Evolutionary conservation across 371 early-diverging fungal species (phyloP).

Genomic region (Mucor racemosus): DNA sequence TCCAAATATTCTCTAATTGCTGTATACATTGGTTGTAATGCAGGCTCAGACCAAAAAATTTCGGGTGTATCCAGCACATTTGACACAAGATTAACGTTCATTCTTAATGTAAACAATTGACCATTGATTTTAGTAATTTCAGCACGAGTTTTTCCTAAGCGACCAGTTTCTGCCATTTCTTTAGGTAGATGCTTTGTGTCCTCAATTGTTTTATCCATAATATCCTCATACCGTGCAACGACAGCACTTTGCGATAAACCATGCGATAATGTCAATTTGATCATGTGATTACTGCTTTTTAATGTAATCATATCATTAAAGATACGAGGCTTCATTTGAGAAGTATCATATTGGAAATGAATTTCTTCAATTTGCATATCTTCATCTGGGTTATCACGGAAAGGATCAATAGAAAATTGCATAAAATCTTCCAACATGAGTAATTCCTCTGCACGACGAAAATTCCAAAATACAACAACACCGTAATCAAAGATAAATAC

Average conservation of each 20-base stretch:
- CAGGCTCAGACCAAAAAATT: slow-evolving; percentile 61
- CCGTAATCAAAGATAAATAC: slow-evolving; percentile 93
- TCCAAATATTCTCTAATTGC: slow-evolving; percentile 71
- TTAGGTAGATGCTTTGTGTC: slow-evolving; percentile 58
- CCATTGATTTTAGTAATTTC: slow-evolving; percentile 87
- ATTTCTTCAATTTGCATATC: slow-evolving; percentile 93
- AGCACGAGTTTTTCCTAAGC: slow-evolving; percentile 57
- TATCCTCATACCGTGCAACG: slow-evolving; percentile 71
- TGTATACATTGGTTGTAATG: slow-evolving; percentile 57
- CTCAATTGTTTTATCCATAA: slow-evolving; percentile 73
- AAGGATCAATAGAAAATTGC: slow-evolving; percentile 49
- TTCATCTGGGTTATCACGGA: slow-evolving; percentile 58
- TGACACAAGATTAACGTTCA: slow-evolving; percentile 64
- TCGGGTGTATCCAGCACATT: slow-evolving; percentile 64
- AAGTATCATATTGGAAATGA: slow-evolving; percentile 84
- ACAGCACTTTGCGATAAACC: slow-evolving; percentile 74
- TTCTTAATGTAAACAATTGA: slow-evolving; percentile 60
- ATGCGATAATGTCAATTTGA: slow-evolving; percentile 76
- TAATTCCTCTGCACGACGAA: slow-evolving; percentile 85
- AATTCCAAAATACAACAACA: slow-evolving; percentile 95
- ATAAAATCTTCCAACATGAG: slow-evolving; percentile 76
- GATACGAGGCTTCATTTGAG: slow-evolving; percentile 60
- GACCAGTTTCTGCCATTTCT: slow-evolving; percentile 56
- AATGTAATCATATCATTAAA: slow-evolving; percentile 80
- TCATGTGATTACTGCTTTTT: slow-evolving; percentile 77